A percentile compares a stretch with the other conserved stretches of the same genome.
phyloP scores from a whole-genome alignment of 805 yeast species.

The Candida golubevii region DNA sequence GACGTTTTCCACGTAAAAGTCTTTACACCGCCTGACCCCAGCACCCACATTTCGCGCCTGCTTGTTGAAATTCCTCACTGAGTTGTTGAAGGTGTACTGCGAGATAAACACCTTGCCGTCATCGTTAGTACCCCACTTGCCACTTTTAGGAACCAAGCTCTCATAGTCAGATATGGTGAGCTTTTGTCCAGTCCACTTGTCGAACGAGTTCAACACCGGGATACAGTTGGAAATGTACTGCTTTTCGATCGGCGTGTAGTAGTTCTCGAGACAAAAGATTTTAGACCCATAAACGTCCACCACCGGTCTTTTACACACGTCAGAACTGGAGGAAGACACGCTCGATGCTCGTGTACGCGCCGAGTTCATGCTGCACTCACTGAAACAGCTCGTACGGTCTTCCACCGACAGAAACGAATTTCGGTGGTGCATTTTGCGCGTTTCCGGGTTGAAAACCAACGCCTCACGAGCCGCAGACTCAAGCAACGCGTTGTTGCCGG shows the following conservation, averaged over 20 bases:
- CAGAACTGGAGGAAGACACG: not conserved
- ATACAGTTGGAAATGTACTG: constrained; percentile 36
- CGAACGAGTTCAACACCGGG: constrained; percentile 36
- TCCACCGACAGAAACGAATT: constrained; percentile 1
- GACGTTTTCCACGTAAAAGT: constrained; percentile 13
- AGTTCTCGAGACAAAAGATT: constrained; percentile 14
- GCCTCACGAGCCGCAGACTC: constrained; percentile 11
- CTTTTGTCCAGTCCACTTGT: constrained; percentile 28
- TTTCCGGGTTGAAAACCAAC: constrained; percentile 1
- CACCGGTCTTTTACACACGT: not conserved
- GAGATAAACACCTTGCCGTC: constrained; percentile 13
- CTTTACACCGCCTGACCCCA: constrained; percentile 9
- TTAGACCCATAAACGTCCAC: constrained; percentile 10
- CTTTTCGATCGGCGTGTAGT: constrained; percentile 26
- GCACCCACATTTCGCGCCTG: not conserved
- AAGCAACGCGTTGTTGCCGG: constrained; percentile 12
- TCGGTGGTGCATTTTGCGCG: constrained; percentile 4
- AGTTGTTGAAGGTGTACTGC: constrained; percentile 7
- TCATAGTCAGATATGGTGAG: constrained; percentile 14
- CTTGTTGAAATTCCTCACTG: constrained; percentile 8
- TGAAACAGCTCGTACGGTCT: constrained; percentile 9
- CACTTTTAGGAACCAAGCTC: constrained; percentile 9
- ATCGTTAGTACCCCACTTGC: constrained; percentile 6
- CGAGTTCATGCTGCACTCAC: constrained; percentile 1
- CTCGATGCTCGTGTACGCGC: constrained; percentile 3